Percentiles rank a stretch among this genome's conserved stretches.
phyloP scores from a whole-genome alignment of 768 basidiomycete species.

The Naganishia randhawae region DNA sequence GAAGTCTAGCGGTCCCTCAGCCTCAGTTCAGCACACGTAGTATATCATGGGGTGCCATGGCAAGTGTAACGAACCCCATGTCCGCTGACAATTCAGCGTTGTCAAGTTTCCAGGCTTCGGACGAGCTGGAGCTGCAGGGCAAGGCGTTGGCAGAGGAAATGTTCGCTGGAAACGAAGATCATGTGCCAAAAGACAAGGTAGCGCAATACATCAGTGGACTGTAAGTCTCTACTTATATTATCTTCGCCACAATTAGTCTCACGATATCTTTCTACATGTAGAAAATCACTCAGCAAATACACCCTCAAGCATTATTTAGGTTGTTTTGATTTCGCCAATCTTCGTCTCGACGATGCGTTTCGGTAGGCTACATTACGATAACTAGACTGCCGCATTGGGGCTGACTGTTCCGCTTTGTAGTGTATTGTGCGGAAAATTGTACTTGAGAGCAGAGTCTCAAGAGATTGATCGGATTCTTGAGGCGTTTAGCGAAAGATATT shows the following conservation, averaged over 20 bases:
- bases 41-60: background rate
- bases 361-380: conserved; percentile 56
- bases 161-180: conserved; percentile 80
- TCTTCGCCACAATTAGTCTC: conserved; percentile 12
- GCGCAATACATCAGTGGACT: conserved; percentile 91
- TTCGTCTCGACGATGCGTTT: conserved; percentile 84
- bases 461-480: conserved; percentile 96
- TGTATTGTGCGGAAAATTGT: conserved; percentile 83
- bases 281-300: conserved; percentile 69
- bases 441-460: conserved; percentile 91
- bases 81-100: background rate
- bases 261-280: conserved; percentile 47
- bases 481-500: conserved; percentile 83
- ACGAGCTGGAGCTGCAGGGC: conserved; percentile 54
- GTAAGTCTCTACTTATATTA: conserved; percentile 58
- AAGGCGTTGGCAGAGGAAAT: conserved; percentile 71
- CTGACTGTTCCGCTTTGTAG: conserved; percentile 51
- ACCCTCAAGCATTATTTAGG: conserved; percentile 77
- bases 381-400: background rate
- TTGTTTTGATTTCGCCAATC: conserved; percentile 77
- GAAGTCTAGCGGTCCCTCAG: background rate
- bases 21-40: background rate
- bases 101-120: background rate
- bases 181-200: conserved; percentile 82
- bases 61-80: background rate